A percentile compares a stretch with the other conserved stretches of the same genome.
Evolutionary conservation across 169 alveolate genomes (phyloP).

Genomic region (Cryptosporidium tyzzeri): DNA sequence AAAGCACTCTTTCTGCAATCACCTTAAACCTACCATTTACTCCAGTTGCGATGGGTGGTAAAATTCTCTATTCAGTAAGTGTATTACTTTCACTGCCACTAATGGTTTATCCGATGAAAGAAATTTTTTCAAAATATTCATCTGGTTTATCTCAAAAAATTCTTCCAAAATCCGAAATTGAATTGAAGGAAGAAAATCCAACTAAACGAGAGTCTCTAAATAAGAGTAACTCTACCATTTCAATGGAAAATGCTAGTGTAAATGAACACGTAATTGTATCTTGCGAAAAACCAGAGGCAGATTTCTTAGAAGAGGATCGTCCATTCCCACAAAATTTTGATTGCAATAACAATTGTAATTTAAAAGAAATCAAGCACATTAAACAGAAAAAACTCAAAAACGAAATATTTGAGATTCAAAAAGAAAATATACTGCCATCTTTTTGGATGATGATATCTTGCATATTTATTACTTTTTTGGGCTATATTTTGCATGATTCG

Average conservation of each 20-base stretch:
- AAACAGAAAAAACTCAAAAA: neutral
- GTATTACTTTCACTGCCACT: conserved; percentile 62
- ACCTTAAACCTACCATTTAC: conserved; percentile 66
- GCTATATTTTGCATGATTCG: conserved; percentile 49
- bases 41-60: conserved; percentile 49
- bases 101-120: conserved; percentile 59
- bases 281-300: neutral
- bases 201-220: neutral
- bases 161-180: neutral
- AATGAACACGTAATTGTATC: neutral
- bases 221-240: neutral
- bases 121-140: conserved; percentile 52
- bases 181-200: neutral
- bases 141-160: neutral
- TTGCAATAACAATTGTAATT: neutral
- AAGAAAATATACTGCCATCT: conserved; percentile 27
- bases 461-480: conserved; percentile 28
- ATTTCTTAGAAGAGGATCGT: neutral
- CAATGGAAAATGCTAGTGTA: neutral
- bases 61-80: conserved; percentile 47
- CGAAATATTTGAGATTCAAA: neutral
- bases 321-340: neutral
- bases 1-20: conserved; percentile 40
- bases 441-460: conserved; percentile 39
- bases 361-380: neutral